Base-by-base conservation (phyloP, 495 filamentous ascomycete species). In the Podospora comata region DNA sequence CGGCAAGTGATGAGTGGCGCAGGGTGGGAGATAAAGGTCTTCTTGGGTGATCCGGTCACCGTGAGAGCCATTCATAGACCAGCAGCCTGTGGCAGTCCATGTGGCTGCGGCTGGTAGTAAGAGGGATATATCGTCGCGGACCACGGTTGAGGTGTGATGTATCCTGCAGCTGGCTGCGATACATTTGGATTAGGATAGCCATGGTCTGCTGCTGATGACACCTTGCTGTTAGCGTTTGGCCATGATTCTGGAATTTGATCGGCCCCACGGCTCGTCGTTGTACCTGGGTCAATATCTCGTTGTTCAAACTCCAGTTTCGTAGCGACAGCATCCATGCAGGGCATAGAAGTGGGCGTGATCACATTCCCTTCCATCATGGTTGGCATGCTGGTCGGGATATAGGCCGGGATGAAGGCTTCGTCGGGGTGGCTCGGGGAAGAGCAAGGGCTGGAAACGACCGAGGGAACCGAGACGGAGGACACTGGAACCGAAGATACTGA, bases 391-490 rank as follows among this genome's bases (percentile, higher is more conserved):
- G 75, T 76, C 32, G 78, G 75, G 15, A 80, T 75, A 60, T 80
- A 82, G 39, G 74, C 76, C 9, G 39, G 39, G 3, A 48, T 3
- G 39, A 48, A 48, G 59, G 76, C 80, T 5, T 81, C 80, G 20
- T 83, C 80, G 15, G 75, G 72, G 39, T 69, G 73, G 4, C 66
- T 75, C 20, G 79, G 73, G 4, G 80, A 80, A 0, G 81, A 80
- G 0, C 77, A 72, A 2, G 82, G 80, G 60, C 81, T 83, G 2
- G 82, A 82, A 5, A 72, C 80, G 9, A 75, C 76, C 34, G 80
- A 81, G 18, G 73, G 67, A 0, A 73, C 69, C 5, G 70, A 72
- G n/a, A 79, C 72, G 7, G 59, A 28, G 19, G 59, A 32, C 23
- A 61, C 27, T 18, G 59, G 26, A 18, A 63, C 32, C 3, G 28